These are phyloP conservation scores for Podosphaera fusca DNA, from an alignment of 2,329 filamentous ascomycete species.

Conservation along the genomic window DNA sequence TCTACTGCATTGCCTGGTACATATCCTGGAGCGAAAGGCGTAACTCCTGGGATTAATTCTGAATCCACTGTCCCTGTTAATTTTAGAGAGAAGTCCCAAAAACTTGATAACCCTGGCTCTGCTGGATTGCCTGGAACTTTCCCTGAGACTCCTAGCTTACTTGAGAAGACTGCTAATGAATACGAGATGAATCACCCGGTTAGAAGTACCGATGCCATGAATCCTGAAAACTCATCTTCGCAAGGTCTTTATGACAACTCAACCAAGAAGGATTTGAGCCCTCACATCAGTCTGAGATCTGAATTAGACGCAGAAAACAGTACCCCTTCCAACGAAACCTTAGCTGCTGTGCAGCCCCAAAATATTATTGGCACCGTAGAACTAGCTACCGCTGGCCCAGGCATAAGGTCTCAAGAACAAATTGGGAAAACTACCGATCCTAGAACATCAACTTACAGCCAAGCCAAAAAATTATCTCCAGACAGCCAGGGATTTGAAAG, in stretches of 20 bases:
- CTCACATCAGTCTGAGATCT: conserved; percentile 53
- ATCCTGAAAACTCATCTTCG: conserved; percentile 45
- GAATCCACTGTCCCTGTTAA: too few species aligned
- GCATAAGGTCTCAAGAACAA: too few species aligned
- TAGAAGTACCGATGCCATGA: conserved; percentile 29
- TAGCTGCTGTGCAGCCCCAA: too few species aligned
- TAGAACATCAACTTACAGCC: conserved; percentile 25
- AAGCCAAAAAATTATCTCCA: too few species aligned
- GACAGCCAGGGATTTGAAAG: too few species aligned
- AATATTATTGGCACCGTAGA: too few species aligned
- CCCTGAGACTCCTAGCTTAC: conserved; percentile 43
- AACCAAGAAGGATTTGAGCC: conserved; percentile 42
- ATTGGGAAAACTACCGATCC: conserved; percentile 32
- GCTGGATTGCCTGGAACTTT: conserved; percentile 42
- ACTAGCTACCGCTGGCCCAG: too few species aligned
- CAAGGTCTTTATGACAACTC: conserved; percentile 25
- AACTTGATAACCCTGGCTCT: conserved; percentile 9
- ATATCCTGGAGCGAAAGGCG: conserved; percentile 49
- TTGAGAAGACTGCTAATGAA: conserved; percentile 24
- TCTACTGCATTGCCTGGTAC: conserved; percentile 35
- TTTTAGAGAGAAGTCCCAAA: too few species aligned
- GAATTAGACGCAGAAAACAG: too few species aligned
- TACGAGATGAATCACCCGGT: conserved; percentile 24
- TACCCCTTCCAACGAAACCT: too few species aligned
- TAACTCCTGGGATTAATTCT: conserved; percentile 3